A percentile compares a stretch with the other conserved stretches of the same genome.
Evolutionary conservation across 345 rosid species (phyloP).

Genomic region (Eucalyptus sp.): DNA sequence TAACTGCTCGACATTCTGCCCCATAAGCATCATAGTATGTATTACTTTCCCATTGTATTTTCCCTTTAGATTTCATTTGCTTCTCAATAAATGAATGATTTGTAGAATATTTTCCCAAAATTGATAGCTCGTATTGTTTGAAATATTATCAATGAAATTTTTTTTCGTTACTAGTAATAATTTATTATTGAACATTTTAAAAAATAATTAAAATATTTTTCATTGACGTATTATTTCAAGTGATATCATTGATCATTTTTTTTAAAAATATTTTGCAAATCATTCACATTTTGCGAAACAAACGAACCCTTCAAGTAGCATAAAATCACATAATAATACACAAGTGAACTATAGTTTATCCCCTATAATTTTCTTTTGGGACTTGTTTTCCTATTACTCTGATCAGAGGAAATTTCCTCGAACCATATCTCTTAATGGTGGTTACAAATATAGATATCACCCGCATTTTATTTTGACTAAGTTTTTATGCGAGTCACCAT

Average conservation of each 20-base stretch:
- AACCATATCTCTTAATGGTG: not conserved
- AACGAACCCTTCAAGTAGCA: not conserved
- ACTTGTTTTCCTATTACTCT: not conserved
- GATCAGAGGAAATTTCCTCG: not conserved
- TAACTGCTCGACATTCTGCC: not conserved
- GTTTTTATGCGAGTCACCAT: rapidly evolving
- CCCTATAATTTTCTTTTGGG: not conserved
- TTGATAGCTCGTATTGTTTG: not conserved
- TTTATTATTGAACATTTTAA: not conserved
- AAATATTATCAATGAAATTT: too few species aligned
- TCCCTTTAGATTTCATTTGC: not conserved
- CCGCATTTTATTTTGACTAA: not conserved
- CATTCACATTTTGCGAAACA: too few species aligned
- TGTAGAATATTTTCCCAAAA: too few species aligned
- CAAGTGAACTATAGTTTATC: rapidly evolving
- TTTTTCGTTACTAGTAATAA: too few species aligned
- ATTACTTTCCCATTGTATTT: not conserved
- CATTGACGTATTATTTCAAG: too few species aligned
- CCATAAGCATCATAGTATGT: not conserved
- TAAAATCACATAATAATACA: not conserved
- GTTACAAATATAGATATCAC: not conserved
- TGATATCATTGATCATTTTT: not conserved
- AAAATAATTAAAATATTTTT: too few species aligned
- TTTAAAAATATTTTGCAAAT: too few species aligned
- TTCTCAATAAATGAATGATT: rapidly evolving